Evolutionary conservation across 352 stramenopile genomes (phyloP).

Genomic region (Globisporangium cylindrosporum): DNA sequence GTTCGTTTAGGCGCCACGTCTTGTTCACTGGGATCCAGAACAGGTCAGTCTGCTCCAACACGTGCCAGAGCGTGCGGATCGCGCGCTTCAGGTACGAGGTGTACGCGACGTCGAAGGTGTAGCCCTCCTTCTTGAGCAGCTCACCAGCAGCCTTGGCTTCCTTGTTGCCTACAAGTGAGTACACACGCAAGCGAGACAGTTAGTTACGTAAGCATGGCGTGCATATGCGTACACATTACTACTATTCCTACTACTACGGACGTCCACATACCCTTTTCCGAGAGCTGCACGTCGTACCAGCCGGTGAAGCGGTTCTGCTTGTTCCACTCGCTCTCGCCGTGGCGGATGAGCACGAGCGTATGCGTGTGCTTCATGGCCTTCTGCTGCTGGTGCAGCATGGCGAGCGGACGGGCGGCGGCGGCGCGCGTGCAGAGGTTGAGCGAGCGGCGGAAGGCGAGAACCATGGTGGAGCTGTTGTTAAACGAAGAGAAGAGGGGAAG

Average conservation of each 20-base stretch:
- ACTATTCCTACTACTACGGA: neutral
- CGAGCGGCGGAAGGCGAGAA: conserved; percentile 55
- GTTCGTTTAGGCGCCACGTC: conserved; percentile 97
- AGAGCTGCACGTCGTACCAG: conserved; percentile 93
- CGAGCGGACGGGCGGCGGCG: conserved; percentile 23
- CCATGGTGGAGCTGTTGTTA: conserved; percentile 29
- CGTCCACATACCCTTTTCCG: conserved; percentile 43
- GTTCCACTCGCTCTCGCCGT: conserved; percentile 96
- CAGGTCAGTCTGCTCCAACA: conserved; percentile 92
- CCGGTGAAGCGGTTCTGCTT: conserved; percentile 93
- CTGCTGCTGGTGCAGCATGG: conserved; percentile 51
- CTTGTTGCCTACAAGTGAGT: conserved; percentile 56
- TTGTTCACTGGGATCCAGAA: conserved; percentile 96
- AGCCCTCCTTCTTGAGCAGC: conserved; percentile 90
- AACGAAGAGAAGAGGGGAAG: conserved; percentile 6
- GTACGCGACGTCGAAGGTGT: conserved; percentile 94
- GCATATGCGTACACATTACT: neutral
- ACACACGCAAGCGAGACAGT: conserved; percentile 2
- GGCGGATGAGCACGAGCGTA: conserved; percentile 90
- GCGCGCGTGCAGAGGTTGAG: conserved; percentile 32
- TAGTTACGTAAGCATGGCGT: neutral
- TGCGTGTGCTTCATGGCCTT: conserved; percentile 77
- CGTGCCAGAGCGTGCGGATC: conserved; percentile 93
- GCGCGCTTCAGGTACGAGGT: conserved; percentile 94
- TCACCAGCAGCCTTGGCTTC: conserved; percentile 89